Evolutionary conservation across 345 rosid genomes (phyloP).

Genomic region (Camelina hispida): DNA sequence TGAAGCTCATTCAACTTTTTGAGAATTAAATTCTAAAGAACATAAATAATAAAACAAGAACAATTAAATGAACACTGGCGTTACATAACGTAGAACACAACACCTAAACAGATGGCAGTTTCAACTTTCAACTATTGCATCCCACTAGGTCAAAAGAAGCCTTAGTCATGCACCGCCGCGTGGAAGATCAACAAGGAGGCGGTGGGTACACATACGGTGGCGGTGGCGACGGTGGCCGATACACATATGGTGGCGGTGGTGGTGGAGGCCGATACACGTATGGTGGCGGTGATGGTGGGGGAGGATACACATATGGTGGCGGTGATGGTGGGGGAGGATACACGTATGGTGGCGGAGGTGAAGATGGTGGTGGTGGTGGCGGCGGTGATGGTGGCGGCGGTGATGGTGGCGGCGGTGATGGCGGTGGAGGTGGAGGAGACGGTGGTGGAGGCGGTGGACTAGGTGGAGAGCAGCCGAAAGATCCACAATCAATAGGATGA

Average conservation of each 20-base stretch:
- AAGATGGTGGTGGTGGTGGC: neutral
- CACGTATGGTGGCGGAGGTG: neutral
- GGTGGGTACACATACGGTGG: constrained; percentile 16
- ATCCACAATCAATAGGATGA: constrained; percentile 58
- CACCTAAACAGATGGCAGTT: constrained; percentile 30
- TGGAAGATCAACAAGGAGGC: constrained; percentile 22
- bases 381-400: constrained; percentile 41
- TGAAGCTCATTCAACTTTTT: constrained; percentile 15
- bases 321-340: neutral
- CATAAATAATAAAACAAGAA: constrained; percentile 7
- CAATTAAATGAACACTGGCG: constrained; percentile 22
- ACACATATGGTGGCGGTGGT: neutral
- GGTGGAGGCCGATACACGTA: neutral
- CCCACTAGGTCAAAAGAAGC: constrained; percentile 14
- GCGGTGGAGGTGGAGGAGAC: constrained; percentile 11
- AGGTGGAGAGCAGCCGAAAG: constrained; percentile 58
- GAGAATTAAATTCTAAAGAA: neutral
- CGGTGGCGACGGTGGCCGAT: neutral
- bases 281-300: constrained; percentile 36
- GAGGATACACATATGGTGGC: neutral
- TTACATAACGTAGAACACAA: constrained; percentile 36
- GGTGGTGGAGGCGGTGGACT: constrained; percentile 39
- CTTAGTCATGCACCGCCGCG: constrained; percentile 34
- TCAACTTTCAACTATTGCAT: constrained; percentile 22
- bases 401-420: neutral